Conservation (phyloP, 805 yeast genomes). For the Pichia gijzeniarum region DNA sequence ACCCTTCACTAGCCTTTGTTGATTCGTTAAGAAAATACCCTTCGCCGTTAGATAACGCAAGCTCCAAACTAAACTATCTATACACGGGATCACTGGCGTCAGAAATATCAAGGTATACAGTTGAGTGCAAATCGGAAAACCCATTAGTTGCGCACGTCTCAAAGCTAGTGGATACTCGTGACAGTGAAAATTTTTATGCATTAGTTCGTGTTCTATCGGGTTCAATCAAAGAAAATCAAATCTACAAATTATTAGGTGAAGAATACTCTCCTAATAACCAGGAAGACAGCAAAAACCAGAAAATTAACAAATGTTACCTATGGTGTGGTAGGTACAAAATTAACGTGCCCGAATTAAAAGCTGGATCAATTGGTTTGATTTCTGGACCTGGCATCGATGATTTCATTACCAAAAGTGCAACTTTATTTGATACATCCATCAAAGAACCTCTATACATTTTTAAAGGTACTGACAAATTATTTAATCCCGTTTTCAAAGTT, state of each 20-base stretch:
- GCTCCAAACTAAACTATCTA: constrained; percentile 18
- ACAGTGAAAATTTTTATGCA: constrained; percentile 47
- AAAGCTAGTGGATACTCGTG: constrained; percentile 51
- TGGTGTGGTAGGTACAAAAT: constrained; percentile 68
- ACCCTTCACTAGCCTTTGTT: constrained; percentile 43
- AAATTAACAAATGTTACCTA: constrained; percentile 39
- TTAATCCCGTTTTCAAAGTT: constrained; percentile 63
- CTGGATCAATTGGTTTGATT: constrained; percentile 65
- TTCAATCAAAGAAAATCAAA: constrained; percentile 38
- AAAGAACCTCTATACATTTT: constrained; percentile 28
- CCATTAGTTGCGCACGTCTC: constrained; percentile 48
- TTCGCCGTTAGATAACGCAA: constrained; percentile 34
- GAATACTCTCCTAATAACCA: constrained; percentile 40
- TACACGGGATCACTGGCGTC: constrained; percentile 27
- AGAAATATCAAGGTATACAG: constrained; percentile 18
- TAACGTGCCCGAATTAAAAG: constrained; percentile 34
- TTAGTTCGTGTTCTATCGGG: constrained; percentile 64
- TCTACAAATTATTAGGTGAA: constrained; percentile 53
- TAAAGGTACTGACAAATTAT: constrained; percentile 38
- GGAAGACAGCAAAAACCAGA: constrained; percentile 44
- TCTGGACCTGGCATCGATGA: constrained; percentile 51
- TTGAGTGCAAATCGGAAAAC: constrained; percentile 32
- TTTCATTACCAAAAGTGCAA: constrained; percentile 53
- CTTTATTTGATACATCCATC: constrained; percentile 36
- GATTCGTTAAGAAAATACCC: constrained; percentile 37